Percentiles rank a stretch among this genome's conserved stretches.
Conservation (phyloP, 2,329 filamentous ascomycete species). For the Nemania sp. region DNA sequence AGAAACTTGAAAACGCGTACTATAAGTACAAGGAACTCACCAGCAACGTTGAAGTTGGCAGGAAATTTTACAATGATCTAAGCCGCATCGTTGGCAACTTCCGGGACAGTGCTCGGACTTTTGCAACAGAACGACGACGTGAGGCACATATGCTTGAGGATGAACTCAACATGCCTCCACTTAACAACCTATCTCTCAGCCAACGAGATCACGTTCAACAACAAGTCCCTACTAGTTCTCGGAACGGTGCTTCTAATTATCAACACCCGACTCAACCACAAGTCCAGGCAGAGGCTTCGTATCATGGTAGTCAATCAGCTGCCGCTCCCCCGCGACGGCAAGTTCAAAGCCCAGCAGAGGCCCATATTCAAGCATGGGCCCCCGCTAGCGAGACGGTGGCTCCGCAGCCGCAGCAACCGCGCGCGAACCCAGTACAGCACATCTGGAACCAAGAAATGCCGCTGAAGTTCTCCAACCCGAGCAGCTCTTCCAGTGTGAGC, state of each 20-base stretch:
- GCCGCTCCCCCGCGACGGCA: conserved; percentile 49
- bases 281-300: conserved; percentile 21
- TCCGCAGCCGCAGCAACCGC: conserved; percentile 58
- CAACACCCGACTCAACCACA: conserved; percentile 44
- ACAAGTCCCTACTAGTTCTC: conserved; percentile 15
- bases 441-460: conserved; percentile 86
- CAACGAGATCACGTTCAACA: conserved; percentile 29
- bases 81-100: conserved; percentile 87
- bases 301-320: conserved; percentile 28
- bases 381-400: conserved; percentile 61
- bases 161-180: conserved; percentile 51
- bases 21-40: conserved; percentile 97
- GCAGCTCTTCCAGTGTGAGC: conserved; percentile 18
- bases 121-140: conserved; percentile 82
- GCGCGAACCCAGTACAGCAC: conserved; percentile 57
- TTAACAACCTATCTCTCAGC: conserved; percentile 47
- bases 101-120: conserved; percentile 79
- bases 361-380: conserved; percentile 69
- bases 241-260: conserved; percentile 32
- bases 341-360: conserved; percentile 54
- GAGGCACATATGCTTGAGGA: conserved; percentile 77
- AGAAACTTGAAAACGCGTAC: conserved; percentile 90
- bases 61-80: conserved; percentile 98
- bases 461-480: conserved; percentile 75
- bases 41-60: conserved; percentile 87